Percentiles rank a stretch among this genome's conserved stretches.
phyloP scores from a whole-genome alignment of 768 basidiomycete species.

The Trametes punicea region DNA sequence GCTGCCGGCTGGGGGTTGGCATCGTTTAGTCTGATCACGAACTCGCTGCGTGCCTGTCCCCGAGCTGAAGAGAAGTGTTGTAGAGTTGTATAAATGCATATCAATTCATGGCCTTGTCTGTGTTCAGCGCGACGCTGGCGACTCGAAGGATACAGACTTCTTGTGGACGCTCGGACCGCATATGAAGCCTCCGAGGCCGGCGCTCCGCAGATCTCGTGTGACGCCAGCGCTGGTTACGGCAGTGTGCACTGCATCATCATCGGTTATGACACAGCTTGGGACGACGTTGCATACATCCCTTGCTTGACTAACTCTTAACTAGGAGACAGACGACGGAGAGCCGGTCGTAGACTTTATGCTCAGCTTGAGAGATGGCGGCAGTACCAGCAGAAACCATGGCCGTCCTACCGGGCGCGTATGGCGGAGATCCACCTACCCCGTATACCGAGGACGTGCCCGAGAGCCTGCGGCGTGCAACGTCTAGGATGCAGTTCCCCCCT shows the following conservation, averaged over 20 bases:
- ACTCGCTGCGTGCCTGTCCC: background rate
- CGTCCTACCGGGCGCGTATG: slow-evolving; percentile 5
- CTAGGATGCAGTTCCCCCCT: slow-evolving; percentile 72
- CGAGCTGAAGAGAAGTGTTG: slow-evolving; percentile 25
- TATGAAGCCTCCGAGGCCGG: too few relatives aligned
- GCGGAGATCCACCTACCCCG: slow-evolving; percentile 6
- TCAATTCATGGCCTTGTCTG: slow-evolving; percentile 7
- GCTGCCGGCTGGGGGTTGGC: slow-evolving; percentile 11
- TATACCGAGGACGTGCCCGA: slow-evolving; percentile 38
- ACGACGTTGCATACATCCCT: too few relatives aligned
- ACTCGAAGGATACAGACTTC: background rate
- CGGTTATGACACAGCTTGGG: too few relatives aligned
- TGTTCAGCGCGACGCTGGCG: background rate
- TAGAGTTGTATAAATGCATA: slow-evolving; percentile 24
- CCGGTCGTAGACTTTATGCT: background rate
- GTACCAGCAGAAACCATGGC: background rate
- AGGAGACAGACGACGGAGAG: too few relatives aligned
- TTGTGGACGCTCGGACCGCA: too few relatives aligned
- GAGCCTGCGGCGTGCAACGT: slow-evolving; percentile 48
- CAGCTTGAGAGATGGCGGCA: background rate
- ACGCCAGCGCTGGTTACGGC: too few relatives aligned
- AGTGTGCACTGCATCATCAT: too few relatives aligned
- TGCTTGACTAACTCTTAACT: background rate
- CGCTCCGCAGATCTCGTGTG: too few relatives aligned
- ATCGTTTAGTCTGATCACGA: slow-evolving; percentile 3